Base-by-base conservation (phyloP, 352 stramenopile genomes). In the Pythium sp. region DNA sequence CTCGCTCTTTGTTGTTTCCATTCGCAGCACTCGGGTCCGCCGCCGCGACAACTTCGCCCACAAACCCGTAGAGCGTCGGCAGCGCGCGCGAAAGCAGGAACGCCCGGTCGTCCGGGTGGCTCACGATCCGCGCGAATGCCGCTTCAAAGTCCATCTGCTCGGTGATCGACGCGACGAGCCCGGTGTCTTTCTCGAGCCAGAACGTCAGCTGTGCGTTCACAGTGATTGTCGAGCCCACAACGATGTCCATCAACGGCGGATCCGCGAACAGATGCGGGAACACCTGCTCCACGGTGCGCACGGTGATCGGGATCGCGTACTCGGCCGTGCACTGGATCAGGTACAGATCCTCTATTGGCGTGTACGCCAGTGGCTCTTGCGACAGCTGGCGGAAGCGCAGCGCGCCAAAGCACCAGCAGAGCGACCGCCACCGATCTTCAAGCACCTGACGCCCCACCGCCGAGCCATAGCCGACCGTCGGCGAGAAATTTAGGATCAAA, bases 81-180 rank as follows among this genome's bases (percentile, higher is more conserved):
- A 59, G 24, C 15, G 65, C 65, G 11, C 56, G 65, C 22, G 58
- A 65, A 9, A 70, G 26, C 28, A 70, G 32, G 49, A 61, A 59
- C 32, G 65, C 51, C 5, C 57, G 57, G 62, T 70, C 65, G 20
- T 57, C 20, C 30, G 30, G 56, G 43, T 66, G 46, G n/a, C 5
- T 49, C 65, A 66, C 32, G 6, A 70, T 22, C 32, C 63, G 56
- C 14, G 65, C 65, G 14, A 70, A 56, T 12, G 65, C 56, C 2
- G 43, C 36, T 43, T 47, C 57, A 51, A 70, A 65, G 26, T 70
- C 32, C 65, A 70, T 70, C 22, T 49, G 28, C 46, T 70, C 65
- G n/a, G 41, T 59, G 30, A 70, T 64, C 15, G 46, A 63, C 22
- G 55, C 56, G 30, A 70, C 49, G 2, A 34, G 57, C 8, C 65